Base-by-base conservation (phyloP, 768 basidiomycete genomes). In the Candolleomyces aberdarensis region DNA sequence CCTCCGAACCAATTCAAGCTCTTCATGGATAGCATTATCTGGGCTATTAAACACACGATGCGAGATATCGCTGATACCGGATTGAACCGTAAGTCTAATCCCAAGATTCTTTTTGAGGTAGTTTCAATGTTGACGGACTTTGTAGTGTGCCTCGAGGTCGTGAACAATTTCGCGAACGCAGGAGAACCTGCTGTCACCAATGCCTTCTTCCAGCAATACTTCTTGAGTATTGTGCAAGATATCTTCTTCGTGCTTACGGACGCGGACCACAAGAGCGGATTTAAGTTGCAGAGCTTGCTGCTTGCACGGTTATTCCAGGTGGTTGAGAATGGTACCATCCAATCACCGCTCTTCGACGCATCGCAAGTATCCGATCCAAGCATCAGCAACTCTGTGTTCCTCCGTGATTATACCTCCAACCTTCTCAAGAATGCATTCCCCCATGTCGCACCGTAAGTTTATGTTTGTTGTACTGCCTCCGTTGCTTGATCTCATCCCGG, bases 21-120 rank as follows among this genome's bases (percentile, higher is more conserved):
- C 61, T 91, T 97, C 74, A 98, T 97, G 87, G 96, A 98, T 74
- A 95, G 94, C 62, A 91, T 98, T 65, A 89, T 96, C 56, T 99
- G 97, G 96, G 96, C 95, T n/a, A 96, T 98, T 80, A 99, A 99
- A 75, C 97, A 99, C 77, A 98, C 94, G 15, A 95, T 97, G 94
- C 86, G 96, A 58, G 96, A 98, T 74, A 97, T 99, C 63, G 93
- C 94, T 5, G 96, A 98, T 71, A 92, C 89, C 47, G 91, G 91
- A 47, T 74, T 93, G 61, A 91, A 88, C 68, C 70, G 91, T 93
- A 76, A 57, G 83, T 75, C 64, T 58, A 17, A 49, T 61, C 36
- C 36, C 41, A 58, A 14, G 15, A n/a, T 19, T n/a, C 56, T 53
- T 19, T 19, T 56, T 50, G 47, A 36, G 15, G 43, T 31, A 26